Base-by-base conservation (phyloP, 345 rosid species). In the Alliaria petiolata region DNA sequence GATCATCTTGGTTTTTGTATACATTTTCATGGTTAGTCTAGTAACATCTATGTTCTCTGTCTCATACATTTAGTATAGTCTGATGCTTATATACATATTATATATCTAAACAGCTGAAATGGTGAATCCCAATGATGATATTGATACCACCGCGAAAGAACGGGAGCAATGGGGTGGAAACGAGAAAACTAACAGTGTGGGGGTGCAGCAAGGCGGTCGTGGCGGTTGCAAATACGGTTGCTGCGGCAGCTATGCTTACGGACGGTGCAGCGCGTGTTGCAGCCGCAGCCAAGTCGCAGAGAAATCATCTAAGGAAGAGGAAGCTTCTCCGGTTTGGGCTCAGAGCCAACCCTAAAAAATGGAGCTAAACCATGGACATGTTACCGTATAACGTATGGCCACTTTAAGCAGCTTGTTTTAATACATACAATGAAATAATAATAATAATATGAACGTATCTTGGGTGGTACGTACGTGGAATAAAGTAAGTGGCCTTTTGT, bases 321-420 rank as follows among this genome's bases (percentile, higher is more conserved):
- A 65, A 7, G 59, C 70, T 36, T 36, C 70, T 65, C 59, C 59
- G 36, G 26, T 17, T 30, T 62, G 67, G 67, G 52, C 40, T 5
- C 67, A 62, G 11, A 6, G 15, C 67, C 67, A 8, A 44, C 67
- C 53, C 10, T 50, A 34, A 28, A 26, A 55, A 65, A 22, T 30
- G 7, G 31, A 25, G n/a, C 7, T 55, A 17, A 35, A 16, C 28
- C 59, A 65, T 50, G 46, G 28, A 36, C 22, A 51, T 50, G 59
- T 51, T 50, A 50, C 59, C 59, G 47, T 36, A 22, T 65, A 51
- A 65, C 25, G 70, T 26, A 26, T 38, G 25, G 38, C 59, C 59
- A 49, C 44, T 50, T 36, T 36, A 50, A 14, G 57, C 26, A 26
- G 25, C 13, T 50, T 50, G 65, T 42, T 65, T 39, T n/a, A n/a